These are phyloP conservation scores for Capsella rubella DNA, from an alignment of 441 rosid species.

Conservation along the genomic window DNA sequence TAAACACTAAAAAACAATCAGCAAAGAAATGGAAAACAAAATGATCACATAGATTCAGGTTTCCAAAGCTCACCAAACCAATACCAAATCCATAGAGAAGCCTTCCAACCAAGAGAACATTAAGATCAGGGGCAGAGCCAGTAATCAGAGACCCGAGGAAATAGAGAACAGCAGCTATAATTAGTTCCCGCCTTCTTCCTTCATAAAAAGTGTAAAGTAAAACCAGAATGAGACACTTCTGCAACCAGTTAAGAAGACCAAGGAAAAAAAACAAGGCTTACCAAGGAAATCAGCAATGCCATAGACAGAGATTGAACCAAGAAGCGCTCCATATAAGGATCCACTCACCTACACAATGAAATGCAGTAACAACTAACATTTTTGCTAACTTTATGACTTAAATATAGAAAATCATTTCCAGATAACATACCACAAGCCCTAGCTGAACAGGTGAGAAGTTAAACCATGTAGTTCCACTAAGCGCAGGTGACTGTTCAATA, in stretches of 20 bases:
- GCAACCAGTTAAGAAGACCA: conserved; percentile 8
- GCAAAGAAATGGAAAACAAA: conserved; percentile 15
- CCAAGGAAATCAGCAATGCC: conserved; percentile 94
- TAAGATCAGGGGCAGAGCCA: conserved; percentile 72
- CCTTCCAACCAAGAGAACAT: conserved; percentile 80
- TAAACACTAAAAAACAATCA: conserved; percentile 16
- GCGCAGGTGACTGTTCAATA: conserved; percentile 70
- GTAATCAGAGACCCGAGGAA: conserved; percentile 65
- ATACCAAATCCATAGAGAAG: conserved; percentile 90
- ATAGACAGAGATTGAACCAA: conserved; percentile 86
- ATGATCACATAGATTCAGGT: conserved; percentile 11
- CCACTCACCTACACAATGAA: conserved; percentile 82
- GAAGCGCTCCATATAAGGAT: conserved; percentile 95
- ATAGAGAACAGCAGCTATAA: conserved; percentile 71
- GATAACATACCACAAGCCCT: conserved; percentile 81
- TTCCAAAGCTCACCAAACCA: conserved; percentile 75
- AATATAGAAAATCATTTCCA: conserved; percentile 9
- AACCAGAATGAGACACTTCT: conserved; percentile 28
- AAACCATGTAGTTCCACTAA: conserved; percentile 94
- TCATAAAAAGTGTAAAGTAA: conserved; percentile 34
- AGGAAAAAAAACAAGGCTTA: conserved; percentile 41
- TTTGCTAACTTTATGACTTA: conserved; percentile 4
- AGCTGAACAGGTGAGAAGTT: conserved; percentile 86
- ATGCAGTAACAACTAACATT: conserved; percentile 17
- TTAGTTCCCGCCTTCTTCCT: conserved; percentile 94